These are phyloP conservation scores for Bruguiera sexangula DNA, from an alignment of 345 rosid species.

Conservation along the genomic window DNA sequence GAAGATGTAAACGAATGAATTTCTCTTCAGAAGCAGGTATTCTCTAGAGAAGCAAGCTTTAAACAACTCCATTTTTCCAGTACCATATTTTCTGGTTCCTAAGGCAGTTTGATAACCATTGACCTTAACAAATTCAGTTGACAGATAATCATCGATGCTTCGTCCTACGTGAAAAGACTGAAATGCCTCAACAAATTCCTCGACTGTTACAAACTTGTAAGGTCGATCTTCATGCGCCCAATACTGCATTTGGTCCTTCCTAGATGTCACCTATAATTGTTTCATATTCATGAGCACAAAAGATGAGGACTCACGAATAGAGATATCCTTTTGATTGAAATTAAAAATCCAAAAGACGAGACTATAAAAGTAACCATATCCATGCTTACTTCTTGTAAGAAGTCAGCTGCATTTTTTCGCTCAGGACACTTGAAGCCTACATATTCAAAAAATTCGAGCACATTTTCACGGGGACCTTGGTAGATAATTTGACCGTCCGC, in stretches of 20 bases:
- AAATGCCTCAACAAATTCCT: constrained; percentile 48
- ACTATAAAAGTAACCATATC: background rate
- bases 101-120: constrained; percentile 52
- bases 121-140: constrained; percentile 37
- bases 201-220: constrained; percentile 40
- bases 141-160: constrained; percentile 35
- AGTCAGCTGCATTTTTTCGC: constrained; percentile 69
- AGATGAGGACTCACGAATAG: background rate
- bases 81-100: constrained; percentile 40
- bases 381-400: constrained; percentile 58
- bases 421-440: constrained; percentile 71
- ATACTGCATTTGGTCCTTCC: constrained; percentile 65
- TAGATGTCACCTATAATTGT: constrained; percentile 54
- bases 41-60: constrained; percentile 53
- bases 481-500: constrained; percentile 57
- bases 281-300: background rate
- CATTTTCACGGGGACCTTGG: constrained; percentile 57
- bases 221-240: constrained; percentile 41
- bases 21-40: constrained; percentile 53
- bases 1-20: constrained; percentile 41
- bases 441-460: constrained; percentile 49
- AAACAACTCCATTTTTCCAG: constrained; percentile 38
- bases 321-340: background rate
- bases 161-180: constrained; percentile 36
- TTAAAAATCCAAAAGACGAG: background rate